Evolutionary conservation across 2,329 filamentous ascomycete genomes (phyloP), one percentile per base, ranked within the genome.

Genomic region (Beauveria australis): DNA sequence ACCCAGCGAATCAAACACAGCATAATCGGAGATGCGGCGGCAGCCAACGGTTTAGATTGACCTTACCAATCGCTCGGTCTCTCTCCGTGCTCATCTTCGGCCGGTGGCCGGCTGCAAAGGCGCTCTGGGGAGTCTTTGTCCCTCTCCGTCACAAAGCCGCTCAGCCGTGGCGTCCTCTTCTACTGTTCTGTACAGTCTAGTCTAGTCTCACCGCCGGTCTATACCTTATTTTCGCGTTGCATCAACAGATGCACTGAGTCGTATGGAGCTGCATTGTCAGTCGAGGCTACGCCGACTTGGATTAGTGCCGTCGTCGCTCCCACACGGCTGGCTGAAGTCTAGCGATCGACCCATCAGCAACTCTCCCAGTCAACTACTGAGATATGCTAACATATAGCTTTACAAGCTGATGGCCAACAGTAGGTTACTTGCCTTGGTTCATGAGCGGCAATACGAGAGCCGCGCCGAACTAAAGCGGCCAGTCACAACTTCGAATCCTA

Each of bases 21-120:
- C 37, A 59, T 59, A 52, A 59, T 59, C 56, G 48, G 47, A 53
- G 47, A 59, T 59, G 37, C 47, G 26, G 47, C 56, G 26, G 56
- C 48, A 59, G 56, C 40, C 26, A 53, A 59, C 56, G 40, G 37
- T 33, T 19, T 37, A 59, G 56, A 59, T 59, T 41, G 41, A 44
- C 56, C 47, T 46, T 59, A 53, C 56, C 56, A 59, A 52, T 59
- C 56, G 48, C 56, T 59, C 56, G 48, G 56, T 53, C 56, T 59
- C 37, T 48, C 47, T 59, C 56, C 56, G 56, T 59, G 24, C 24
- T 46, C 26, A 10, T 46, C 48, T 37, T 57, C 48, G 53, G 41
- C 48, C n/a, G 16, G 14, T 57, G 53, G 41, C 48, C 26, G 19
- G n/a, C 56, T 46, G 26, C 48, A 41, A 49, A 19, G 26, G 26